These are phyloP conservation scores for Luffa acutangula DNA, from an alignment of 306 rosid genomes.

Conservation along the genomic window DNA sequence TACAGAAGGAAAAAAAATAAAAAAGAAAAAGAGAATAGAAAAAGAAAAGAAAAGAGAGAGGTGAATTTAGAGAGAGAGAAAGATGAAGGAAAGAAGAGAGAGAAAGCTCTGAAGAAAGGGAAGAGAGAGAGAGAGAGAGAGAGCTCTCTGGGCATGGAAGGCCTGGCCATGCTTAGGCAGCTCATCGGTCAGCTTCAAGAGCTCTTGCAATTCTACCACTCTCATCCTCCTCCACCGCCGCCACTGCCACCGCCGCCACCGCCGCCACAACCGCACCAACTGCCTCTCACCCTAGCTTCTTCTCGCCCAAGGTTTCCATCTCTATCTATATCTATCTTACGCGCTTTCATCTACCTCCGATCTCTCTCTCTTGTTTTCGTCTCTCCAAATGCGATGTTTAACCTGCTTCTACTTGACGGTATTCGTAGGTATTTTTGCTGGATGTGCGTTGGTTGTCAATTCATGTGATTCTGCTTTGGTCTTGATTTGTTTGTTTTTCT, in stretches of 20 bases:
- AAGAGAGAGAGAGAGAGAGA: neutral
- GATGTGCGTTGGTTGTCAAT: neutral
- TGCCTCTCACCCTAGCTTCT: constrained; percentile 18
- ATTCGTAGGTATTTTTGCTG: neutral
- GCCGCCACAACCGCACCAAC: constrained; percentile 14
- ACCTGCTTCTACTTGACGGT: neutral
- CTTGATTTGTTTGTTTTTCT: neutral
- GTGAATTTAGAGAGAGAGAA: neutral
- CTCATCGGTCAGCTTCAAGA: constrained; percentile 77
- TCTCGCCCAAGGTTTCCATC: constrained; percentile 36
- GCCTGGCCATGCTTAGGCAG: constrained; percentile 71
- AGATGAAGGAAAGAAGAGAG: neutral
- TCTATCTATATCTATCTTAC: constrained; percentile 4
- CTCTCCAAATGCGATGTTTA: neutral
- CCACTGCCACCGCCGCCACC: constrained; percentile 5
- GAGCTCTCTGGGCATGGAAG: constrained; percentile 50
- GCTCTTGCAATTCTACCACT: constrained; percentile 34
- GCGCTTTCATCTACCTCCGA: constrained; percentile 7
- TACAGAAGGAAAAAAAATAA: neutral
- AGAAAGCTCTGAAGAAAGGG: neutral
- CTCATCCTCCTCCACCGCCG: constrained; percentile 17
- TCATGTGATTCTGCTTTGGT: neutral
- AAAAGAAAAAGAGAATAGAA: neutral
- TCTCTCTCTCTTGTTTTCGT: constrained; percentile 10
- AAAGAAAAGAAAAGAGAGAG: neutral